These are phyloP conservation scores for Nadsonia fulvescens DNA, from an alignment of 805 yeast genomes.

Conservation along the genomic window DNA sequence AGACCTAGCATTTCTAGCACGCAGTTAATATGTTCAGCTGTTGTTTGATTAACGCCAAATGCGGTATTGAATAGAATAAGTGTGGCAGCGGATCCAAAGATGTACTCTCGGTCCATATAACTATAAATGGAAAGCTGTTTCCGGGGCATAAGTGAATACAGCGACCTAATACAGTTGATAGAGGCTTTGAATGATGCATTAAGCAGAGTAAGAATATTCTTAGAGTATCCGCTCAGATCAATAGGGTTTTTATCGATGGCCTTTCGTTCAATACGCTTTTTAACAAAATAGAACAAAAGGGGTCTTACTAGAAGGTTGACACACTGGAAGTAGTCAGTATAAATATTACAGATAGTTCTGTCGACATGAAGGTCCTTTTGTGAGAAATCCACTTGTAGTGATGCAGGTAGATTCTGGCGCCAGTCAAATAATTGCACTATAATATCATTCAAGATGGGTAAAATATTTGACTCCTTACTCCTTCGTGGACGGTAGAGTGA, in stretches of 20 bases:
- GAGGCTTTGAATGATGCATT: slow-evolving; percentile 13
- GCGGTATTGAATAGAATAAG: slow-evolving; percentile 11
- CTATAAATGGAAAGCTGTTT: slow-evolving; percentile 9
- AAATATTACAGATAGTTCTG: slow-evolving; percentile 10
- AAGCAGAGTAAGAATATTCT: slow-evolving; percentile 8
- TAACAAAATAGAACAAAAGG: slow-evolving; percentile 11
- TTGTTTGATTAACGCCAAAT: slow-evolving; percentile 8
- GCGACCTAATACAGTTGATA: slow-evolving; percentile 10
- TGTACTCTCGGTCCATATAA: slow-evolving; percentile 13
- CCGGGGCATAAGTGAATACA: slow-evolving; percentile 4
- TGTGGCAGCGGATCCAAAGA: slow-evolving; percentile 12
- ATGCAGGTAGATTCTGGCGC: slow-evolving; percentile 8
- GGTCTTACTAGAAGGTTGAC: slow-evolving; percentile 13
- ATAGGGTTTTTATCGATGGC: slow-evolving; percentile 7
- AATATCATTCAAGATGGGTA: slow-evolving; percentile 8
- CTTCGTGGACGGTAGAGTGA: slow-evolving; percentile 10
- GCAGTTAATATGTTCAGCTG: slow-evolving; percentile 8
- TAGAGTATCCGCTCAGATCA: slow-evolving; percentile 8
- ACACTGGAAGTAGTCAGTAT: slow-evolving; percentile 12
- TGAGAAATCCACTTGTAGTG: slow-evolving; percentile 7
- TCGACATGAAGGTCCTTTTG: slow-evolving; percentile 4
- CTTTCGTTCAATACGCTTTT: slow-evolving; percentile 9
- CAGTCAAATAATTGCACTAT: slow-evolving; percentile 10
- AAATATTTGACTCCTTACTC: slow-evolving; percentile 6
- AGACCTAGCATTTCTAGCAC: too few relatives aligned